Evolutionary conservation across 1,284 basidiomycete genomes (phyloP), one percentile per base, ranked within the genome.

Genomic region (Macrocybe sp.): DNA sequence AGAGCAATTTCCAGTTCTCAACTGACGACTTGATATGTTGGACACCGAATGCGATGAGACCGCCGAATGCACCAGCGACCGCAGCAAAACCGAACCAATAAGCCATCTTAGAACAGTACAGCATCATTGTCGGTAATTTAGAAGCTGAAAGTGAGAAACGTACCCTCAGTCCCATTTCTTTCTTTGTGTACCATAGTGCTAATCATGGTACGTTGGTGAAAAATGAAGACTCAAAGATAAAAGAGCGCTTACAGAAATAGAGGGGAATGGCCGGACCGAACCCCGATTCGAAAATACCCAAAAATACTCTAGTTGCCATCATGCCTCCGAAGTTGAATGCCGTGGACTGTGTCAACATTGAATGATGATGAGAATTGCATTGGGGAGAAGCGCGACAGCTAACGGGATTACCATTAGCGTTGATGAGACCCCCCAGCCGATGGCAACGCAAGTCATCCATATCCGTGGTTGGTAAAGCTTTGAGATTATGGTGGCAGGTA

Each of bases 71-170:
- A 22, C 86, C 86, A 35, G 87, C 83, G 7, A 88, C 82, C 1
- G 86, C 83, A 12, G 86, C 86, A 57, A 88, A 89, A 7, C 83
- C 85, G 57, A 88, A 87, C 84, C 84, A 89, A 59, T 81, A 78
- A 2, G 84, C 86, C 67, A 89, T 73, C 60, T 74, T 42, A 7
- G 22, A 35, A 16, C 8, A 32, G 5, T 8, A 28, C 22, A 22
- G 4, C 4, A 22, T 4, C 22, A 22, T 22, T 22, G 22, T 37
- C n/a, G 33, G 35, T n/a, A 12, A 7, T 12, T 30, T 33, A 10
- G 11, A 7, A 46, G 11, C 8, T 3, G 11, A 11, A 10, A 7
- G 10, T 2, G 11, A 11, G 39, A 11, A 1, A 46, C 66, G 50
- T 48, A 75, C 73, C 41, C 86, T 75, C 44, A 83, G 64, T 10